Evolutionary conservation across 2,329 filamentous ascomycete genomes (phyloP), one percentile per base, ranked within the genome.

Genomic region (Diaporthe citri): DNA sequence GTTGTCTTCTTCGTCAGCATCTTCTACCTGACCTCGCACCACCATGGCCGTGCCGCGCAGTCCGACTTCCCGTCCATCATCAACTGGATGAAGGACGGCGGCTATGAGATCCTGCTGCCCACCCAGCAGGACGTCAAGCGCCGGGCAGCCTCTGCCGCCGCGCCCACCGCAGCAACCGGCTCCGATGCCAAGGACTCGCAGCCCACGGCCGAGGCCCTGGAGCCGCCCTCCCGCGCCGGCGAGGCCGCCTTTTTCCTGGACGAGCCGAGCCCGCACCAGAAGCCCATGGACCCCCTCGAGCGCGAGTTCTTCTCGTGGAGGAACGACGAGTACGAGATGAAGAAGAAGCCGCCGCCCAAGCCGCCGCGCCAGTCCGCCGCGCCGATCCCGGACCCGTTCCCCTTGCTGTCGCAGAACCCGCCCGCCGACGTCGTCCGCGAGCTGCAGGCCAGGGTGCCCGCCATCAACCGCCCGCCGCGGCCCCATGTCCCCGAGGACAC

Each of bases 381-480:
- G 20, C 80, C 83, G 2, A 80, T 85, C 36, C 78, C 80, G 13
- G 84, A 86, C 77, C 83, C 84, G 12, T 86, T 85, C 77, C 83
- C 84, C 1, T 80, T 82, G 74, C 78, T 86, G 72, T 81, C 81
- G 22, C 74, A 77, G 31, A 76, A 79, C 43, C 80, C 81, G 25
- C 80, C 82, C 1, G 77, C 81, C 2, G 71, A 73, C 22, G 72
- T 73, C 36, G 74, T 64, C 34, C 64, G 39, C 3, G 57, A 77
- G n/a, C 77, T 80, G 31, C 74, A 60, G 10, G 46, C 64, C 31
- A 52, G 46, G 22, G 76, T 79, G 25, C 81, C 78, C 46, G 76
- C 80, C 20, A 79, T 81, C 73, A 84, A 85, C 79, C 75, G 80
- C 10, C 82, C 83, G 9, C 82, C 83, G 20, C 77, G 76, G 17